Percentiles rank a stretch among this genome's conserved stretches.
Conservation (phyloP, 139 green algal genomes). For the Tetradesmus obliquus region DNA sequence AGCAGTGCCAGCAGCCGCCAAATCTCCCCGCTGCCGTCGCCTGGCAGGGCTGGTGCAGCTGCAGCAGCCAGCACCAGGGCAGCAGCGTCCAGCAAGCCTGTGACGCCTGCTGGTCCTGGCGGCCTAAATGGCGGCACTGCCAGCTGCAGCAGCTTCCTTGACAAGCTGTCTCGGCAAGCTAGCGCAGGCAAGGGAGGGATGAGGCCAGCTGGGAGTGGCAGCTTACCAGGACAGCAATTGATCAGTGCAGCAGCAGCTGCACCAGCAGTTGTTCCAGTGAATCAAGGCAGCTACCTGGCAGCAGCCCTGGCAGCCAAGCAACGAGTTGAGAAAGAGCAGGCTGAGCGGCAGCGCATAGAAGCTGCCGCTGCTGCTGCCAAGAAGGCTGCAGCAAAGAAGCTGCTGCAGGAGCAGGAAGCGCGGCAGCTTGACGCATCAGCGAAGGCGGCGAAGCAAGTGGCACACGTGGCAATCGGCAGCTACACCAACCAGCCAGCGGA, state of each 20-base stretch:
- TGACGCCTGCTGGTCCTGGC: neutral
- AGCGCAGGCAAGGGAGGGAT: neutral
- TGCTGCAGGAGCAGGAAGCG: neutral
- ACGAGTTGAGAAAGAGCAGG: neutral
- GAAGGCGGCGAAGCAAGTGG: neutral
- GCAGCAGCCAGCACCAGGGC: neutral
- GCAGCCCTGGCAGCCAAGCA: constrained; percentile 11
- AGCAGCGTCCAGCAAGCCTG: neutral
- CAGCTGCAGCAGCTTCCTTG: neutral
- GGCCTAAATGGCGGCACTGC: neutral
- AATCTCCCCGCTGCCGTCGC: neutral
- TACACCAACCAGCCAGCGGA: neutral
- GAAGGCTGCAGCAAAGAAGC: constrained; percentile 11
- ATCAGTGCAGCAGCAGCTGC: neutral
- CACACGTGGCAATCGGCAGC: constrained; percentile 1
- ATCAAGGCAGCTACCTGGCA: constrained; percentile 42
- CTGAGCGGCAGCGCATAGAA: constrained; percentile 7
- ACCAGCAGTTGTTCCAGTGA: neutral
- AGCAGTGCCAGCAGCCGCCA: constrained; percentile 10
- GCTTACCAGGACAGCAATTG: neutral
- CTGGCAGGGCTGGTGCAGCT: neutral
- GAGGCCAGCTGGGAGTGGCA: neutral
- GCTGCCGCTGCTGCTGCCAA: neutral
- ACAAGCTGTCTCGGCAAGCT: neutral
- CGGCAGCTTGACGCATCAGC: neutral